Conservation (phyloP, 2,329 filamentous ascomycete species). For the Teratosphaeria zuluensis region DNA sequence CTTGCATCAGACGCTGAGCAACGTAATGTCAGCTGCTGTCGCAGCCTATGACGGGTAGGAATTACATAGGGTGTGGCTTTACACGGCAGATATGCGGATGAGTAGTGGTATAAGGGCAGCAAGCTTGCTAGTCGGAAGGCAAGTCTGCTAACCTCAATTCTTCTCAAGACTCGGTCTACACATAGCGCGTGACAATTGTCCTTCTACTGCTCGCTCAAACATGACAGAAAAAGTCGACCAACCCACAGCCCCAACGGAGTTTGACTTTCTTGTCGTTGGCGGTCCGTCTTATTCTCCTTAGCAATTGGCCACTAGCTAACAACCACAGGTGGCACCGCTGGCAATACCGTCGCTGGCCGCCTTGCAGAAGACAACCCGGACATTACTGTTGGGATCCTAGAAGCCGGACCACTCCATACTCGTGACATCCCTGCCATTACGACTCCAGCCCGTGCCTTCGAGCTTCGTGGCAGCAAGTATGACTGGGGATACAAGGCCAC, state of each 20-base stretch:
- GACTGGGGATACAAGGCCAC: not conserved
- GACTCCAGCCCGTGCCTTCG: not conserved
- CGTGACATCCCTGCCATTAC: not conserved
- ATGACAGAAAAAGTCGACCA: not conserved
- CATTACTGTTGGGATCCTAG: constrained; percentile 22
- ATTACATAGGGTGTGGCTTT: not conserved
- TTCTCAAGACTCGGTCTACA: not conserved
- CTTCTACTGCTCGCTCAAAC: not conserved
- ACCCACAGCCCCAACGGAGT: not conserved
- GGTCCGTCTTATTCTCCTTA: not conserved
- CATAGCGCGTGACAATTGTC: not conserved
- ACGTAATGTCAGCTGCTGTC: not conserved
- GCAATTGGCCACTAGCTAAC: not conserved
- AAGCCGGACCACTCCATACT: constrained; percentile 18
- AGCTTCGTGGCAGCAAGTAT: not conserved
- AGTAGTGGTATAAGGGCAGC: not conserved
- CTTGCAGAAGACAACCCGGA: constrained; percentile 12
- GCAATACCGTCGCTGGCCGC: constrained; percentile 11
- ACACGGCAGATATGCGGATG: not conserved
- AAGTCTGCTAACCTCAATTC: not conserved
- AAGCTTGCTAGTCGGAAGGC: not conserved
- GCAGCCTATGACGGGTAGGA: not conserved
- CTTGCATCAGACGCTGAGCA: not conserved
- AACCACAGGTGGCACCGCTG: constrained; percentile 7
- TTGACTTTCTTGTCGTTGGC: not conserved